A percentile compares a stretch with the other conserved stretches of the same genome.
phyloP scores from a whole-genome alignment of 345 rosid genomes.

The Pugionium dolabratum region DNA sequence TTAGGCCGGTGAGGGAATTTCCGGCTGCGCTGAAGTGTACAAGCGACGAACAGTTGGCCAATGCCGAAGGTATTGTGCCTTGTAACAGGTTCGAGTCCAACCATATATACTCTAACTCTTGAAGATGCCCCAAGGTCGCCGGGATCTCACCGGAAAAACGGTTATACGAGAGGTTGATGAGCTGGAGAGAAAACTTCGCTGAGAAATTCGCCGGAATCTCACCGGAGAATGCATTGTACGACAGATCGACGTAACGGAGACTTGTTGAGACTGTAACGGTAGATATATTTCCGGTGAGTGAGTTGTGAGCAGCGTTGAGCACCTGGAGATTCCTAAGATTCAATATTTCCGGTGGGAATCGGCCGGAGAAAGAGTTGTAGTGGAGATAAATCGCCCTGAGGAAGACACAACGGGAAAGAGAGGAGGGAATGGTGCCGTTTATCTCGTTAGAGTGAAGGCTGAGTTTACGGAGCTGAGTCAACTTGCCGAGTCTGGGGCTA shows the following conservation, averaged over 20 bases:
- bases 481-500: slow-evolving; percentile 48
- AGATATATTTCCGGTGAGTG: slow-evolving; percentile 56
- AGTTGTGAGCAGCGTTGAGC: slow-evolving; percentile 67
- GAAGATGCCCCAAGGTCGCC: slow-evolving; percentile 58
- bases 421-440: slow-evolving; percentile 59
- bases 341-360: slow-evolving; percentile 53
- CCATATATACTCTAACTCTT: slow-evolving; percentile 59
- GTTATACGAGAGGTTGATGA: slow-evolving; percentile 67
- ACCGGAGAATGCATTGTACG: slow-evolving; percentile 66
- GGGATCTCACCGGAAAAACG: slow-evolving; percentile 63
- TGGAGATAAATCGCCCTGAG: slow-evolving; percentile 77
- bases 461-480: slow-evolving; percentile 68
- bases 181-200: slow-evolving; percentile 55
- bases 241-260: slow-evolving; percentile 63
- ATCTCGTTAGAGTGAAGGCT: slow-evolving; percentile 75
- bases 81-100: slow-evolving; percentile 60
- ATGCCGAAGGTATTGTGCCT: slow-evolving; percentile 80
- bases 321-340: slow-evolving; percentile 67
- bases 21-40: slow-evolving; percentile 63
- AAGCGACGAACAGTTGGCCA: slow-evolving; percentile 73
- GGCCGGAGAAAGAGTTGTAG: slow-evolving; percentile 67
- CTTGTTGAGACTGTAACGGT: slow-evolving; percentile 41
- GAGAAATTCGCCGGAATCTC: slow-evolving; percentile 61
- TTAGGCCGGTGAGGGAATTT: slow-evolving; percentile 58
- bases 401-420: slow-evolving; percentile 67